Conservation (phyloP, 2,329 filamentous ascomycete genomes). For the Pseudogymnoascus sp. region DNA sequence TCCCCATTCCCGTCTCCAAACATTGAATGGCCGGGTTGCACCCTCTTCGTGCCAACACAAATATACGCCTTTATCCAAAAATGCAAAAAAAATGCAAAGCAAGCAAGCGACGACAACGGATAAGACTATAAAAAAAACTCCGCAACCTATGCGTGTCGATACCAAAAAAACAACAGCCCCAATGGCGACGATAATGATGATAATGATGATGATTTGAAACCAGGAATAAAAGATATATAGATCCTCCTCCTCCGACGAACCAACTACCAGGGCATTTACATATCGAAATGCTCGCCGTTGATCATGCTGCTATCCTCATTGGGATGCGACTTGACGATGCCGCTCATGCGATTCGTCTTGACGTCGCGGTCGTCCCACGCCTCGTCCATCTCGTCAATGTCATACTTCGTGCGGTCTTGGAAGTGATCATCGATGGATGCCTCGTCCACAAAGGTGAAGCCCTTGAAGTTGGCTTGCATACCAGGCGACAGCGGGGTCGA, state of each 20-base stretch:
- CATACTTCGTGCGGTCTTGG: conserved; percentile 42
- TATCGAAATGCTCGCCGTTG: conserved; percentile 54
- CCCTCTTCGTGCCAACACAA: background rate
- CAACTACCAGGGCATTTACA: conserved; percentile 36
- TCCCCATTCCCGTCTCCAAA: background rate
- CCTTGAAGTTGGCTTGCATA: conserved; percentile 96
- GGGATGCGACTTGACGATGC: conserved; percentile 48
- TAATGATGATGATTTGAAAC: background rate
- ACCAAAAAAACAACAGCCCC: background rate
- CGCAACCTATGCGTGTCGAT: conserved; percentile 10
- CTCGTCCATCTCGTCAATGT: conserved; percentile 56
- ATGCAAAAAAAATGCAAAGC: conserved; percentile 8
- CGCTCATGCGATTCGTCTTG: conserved; percentile 51
- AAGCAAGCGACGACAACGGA: background rate
- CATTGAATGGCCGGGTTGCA: background rate
- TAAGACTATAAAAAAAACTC: conserved; percentile 10
- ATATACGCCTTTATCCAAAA: conserved; percentile 10
- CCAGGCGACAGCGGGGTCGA: conserved; percentile 90
- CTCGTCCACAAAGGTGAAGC: conserved; percentile 98
- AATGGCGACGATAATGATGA: background rate
- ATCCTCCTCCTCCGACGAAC: background rate
- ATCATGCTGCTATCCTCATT: conserved; percentile 55
- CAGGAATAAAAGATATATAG: conserved; percentile 6
- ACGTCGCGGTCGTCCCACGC: conserved; percentile 37
- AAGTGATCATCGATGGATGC: conserved; percentile 87